Evolutionary conservation across 768 basidiomycete species (phyloP), one percentile per base, ranked within the genome.

Genomic region (Pleurotus pulmonarius): DNA sequence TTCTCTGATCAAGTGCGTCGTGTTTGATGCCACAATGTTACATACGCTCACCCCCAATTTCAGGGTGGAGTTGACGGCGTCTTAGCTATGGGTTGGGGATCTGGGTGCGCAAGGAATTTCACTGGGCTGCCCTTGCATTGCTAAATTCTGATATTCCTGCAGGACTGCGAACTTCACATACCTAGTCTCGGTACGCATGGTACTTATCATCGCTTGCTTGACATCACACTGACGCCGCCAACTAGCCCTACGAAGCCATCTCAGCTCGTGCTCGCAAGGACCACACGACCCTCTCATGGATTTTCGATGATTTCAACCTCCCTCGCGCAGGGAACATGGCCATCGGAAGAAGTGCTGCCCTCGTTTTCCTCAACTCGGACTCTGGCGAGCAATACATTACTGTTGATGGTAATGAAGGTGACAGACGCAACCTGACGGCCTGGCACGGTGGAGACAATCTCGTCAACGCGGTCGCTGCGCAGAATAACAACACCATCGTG

Each of bases 31-130:
- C 11, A 20, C 20, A 3, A 20, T 20, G 20, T 20, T 20, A 20
- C 20, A 20, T 20, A 20, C 20, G 20, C 20, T 20, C 1, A 20
- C 20, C 20, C 20, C 20, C 29, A 3, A 34, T 34, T 11, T 34
- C 29, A 79, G 61, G 83, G 80, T 47, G 85, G 86, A 22, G 71
- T 74, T 26, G 81, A 79, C 47, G 92, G 92, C 8, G 77, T 88
- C 15, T 77, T 97, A 18, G 92, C 92, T 6, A 88, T 94, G 87
- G 93, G 93, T 12, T 97, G 94, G 94, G 94, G 92, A 38, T 89
- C 87, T 49, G 92, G 92, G 70, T 76, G 45, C 39, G 71, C 62
- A 12, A 9, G 22, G 24, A 9, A 11, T 11, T 13, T 12, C 4
- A 4, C 5, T 20, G 5, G 9, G 16, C 4, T 34, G 49, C 1